Evolutionary conservation across 495 filamentous ascomycete genomes (phyloP).

Genomic region (Jackrogersella multiformis): DNA sequence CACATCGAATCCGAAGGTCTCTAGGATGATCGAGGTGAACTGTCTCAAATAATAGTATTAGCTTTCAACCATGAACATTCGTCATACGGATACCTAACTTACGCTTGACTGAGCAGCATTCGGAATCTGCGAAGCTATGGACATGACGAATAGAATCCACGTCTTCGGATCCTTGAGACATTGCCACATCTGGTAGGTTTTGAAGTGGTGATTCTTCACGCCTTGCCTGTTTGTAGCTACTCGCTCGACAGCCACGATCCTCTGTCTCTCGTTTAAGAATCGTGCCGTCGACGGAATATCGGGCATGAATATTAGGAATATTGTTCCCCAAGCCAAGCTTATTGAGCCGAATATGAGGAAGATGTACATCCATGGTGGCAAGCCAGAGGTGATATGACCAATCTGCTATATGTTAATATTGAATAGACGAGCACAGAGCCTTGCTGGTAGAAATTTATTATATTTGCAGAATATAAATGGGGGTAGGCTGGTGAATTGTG

Average conservation of each 20-base stretch:
- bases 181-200: slow-evolving; percentile 61
- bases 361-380: slow-evolving; percentile 58
- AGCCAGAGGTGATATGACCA: slow-evolving; percentile 53
- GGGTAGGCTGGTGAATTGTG: not conserved
- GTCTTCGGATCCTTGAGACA: slow-evolving; percentile 68
- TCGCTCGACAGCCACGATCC: slow-evolving; percentile 62
- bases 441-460: not conserved
- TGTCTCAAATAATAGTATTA: slow-evolving; percentile 15
- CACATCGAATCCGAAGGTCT: slow-evolving; percentile 63
- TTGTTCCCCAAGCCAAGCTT: slow-evolving; percentile 61
- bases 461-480: not conserved
- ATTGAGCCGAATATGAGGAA: slow-evolving; percentile 62
- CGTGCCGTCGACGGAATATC: slow-evolving; percentile 66
- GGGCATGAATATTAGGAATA: slow-evolving; percentile 66
- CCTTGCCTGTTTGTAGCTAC: slow-evolving; percentile 66
- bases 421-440: not conserved
- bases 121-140: slow-evolving; percentile 53
- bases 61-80: not conserved
- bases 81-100: slow-evolving; percentile 18
- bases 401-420: slow-evolving; percentile 41
- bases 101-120: slow-evolving; percentile 62
- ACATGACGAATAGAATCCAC: slow-evolving; percentile 54
- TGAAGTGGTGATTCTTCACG: slow-evolving; percentile 67
- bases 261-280: slow-evolving; percentile 60
- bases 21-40: slow-evolving; percentile 58